Conservation (phyloP, 371 early-diverging fungal species). For the Blakeslea trispora region DNA sequence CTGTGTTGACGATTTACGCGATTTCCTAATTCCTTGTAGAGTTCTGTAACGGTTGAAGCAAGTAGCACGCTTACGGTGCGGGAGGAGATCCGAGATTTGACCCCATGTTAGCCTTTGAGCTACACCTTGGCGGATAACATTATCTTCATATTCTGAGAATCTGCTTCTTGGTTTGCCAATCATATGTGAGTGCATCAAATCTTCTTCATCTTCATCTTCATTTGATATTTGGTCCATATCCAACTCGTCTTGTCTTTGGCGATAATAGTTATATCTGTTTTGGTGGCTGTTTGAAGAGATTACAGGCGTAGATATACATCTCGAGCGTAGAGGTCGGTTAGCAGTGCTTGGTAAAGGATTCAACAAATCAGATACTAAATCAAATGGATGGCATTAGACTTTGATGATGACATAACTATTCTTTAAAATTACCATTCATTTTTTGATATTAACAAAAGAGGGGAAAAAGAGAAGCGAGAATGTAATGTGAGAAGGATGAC, state of each 20-base stretch:
- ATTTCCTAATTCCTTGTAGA: conserved; percentile 48
- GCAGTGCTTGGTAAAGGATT: conserved; percentile 17
- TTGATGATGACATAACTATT: neutral
- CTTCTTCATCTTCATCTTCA: neutral
- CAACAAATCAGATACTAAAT: conserved; percentile 23
- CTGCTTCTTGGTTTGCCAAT: conserved; percentile 46
- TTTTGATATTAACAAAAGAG: neutral
- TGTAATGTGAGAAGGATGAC: too few relatives aligned
- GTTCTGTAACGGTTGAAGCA: conserved; percentile 53
- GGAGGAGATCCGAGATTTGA: conserved; percentile 43
- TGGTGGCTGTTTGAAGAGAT: conserved; percentile 3
- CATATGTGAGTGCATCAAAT: neutral
- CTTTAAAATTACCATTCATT: conserved; percentile 13
- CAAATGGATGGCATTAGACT: neutral
- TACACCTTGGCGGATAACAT: conserved; percentile 47
- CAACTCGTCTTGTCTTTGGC: neutral
- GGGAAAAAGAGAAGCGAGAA: neutral
- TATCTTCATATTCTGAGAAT: conserved; percentile 48
- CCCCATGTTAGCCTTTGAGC: conserved; percentile 51
- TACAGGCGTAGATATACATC: conserved; percentile 22
- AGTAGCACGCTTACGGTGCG: conserved; percentile 52
- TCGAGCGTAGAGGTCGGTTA: conserved; percentile 8
- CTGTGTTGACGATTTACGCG: conserved; percentile 30
- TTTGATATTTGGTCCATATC: neutral
- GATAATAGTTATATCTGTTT: conserved; percentile 6